Conservation (phyloP, 805 yeast species). For the Saccharomycopsis capsularis region DNA sequence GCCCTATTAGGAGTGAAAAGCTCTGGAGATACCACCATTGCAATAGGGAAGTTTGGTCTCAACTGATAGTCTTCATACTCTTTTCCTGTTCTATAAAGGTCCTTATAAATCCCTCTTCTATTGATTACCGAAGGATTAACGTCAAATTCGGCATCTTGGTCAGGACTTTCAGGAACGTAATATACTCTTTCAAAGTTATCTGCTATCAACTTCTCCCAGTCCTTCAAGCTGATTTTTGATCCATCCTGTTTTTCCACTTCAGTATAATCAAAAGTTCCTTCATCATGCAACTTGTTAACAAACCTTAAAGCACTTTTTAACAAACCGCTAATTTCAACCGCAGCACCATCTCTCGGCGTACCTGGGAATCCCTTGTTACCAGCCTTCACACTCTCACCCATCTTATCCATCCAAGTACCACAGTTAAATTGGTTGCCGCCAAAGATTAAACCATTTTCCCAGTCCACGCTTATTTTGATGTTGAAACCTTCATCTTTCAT, state of each 20-base stretch:
- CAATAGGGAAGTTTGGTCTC: slow-evolving; percentile 87
- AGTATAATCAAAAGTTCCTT: slow-evolving; percentile 51
- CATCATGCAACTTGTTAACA: slow-evolving; percentile 50
- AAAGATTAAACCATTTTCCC: slow-evolving; percentile 79
- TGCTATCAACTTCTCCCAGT: slow-evolving; percentile 69
- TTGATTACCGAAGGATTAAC: slow-evolving; percentile 63
- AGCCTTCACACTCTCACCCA: slow-evolving; percentile 90
- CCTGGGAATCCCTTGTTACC: slow-evolving; percentile 91
- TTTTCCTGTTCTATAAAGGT: slow-evolving; percentile 71
- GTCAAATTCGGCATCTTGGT: slow-evolving; percentile 53
- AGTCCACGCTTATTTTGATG: slow-evolving; percentile 72
- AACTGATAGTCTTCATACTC: slow-evolving; percentile 91
- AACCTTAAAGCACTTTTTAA: slow-evolving; percentile 79
- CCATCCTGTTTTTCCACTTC: slow-evolving; percentile 57
- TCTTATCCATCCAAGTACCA: slow-evolving; percentile 99
- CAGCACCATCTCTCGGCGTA: slow-evolving; percentile 97
- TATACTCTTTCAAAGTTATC: slow-evolving; percentile 72
- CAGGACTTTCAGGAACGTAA: slow-evolving; percentile 62
- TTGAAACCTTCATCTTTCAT: slow-evolving; percentile 92
- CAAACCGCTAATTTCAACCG: slow-evolving; percentile 84
- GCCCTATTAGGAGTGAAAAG: slow-evolving; percentile 62
- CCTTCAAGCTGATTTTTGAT: slow-evolving; percentile 42
- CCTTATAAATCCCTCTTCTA: slow-evolving; percentile 93
- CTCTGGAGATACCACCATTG: slow-evolving; percentile 94
- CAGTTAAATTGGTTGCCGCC: slow-evolving; percentile 93